A percentile compares a stretch with the other conserved stretches of the same genome.
phyloP scores from a whole-genome alignment of 495 filamentous ascomycete species.

The Ramalina peruviana region DNA sequence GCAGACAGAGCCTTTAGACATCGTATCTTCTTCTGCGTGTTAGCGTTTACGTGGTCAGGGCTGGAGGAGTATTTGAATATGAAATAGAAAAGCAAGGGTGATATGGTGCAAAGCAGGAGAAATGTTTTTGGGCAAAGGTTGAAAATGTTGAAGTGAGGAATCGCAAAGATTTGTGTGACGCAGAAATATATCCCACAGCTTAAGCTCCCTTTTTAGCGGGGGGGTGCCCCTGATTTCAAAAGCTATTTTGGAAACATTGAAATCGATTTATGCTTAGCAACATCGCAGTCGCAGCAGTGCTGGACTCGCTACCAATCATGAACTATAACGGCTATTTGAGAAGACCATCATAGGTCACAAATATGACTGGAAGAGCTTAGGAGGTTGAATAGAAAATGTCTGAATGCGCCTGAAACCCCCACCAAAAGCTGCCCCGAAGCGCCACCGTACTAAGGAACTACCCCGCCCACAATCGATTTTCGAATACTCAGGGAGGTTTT shows the following conservation, averaged over 20 bases:
- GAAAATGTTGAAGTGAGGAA: not conserved
- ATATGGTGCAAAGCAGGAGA: not conserved
- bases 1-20: not conserved
- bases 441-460: not conserved
- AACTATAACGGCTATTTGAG: no score
- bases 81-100: not conserved
- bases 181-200: not conserved
- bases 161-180: not conserved
- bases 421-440: not conserved
- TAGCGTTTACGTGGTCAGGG: not conserved
- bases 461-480: not conserved
- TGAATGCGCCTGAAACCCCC: no score
- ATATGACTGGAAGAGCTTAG: no score
- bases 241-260: not conserved
- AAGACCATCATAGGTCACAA: no score
- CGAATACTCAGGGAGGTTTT: no score
- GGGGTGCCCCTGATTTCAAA: not conserved
- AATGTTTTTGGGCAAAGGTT: not conserved
- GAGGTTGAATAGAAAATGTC: no score
- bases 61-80: not conserved
- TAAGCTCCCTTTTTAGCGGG: not conserved
- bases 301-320: no score
- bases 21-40: not conserved
- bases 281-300: not conserved
- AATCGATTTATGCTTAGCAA: not conserved